Base-by-base conservation (phyloP, 2,329 filamentous ascomycete species). In the Alternaria burnsii region DNA sequence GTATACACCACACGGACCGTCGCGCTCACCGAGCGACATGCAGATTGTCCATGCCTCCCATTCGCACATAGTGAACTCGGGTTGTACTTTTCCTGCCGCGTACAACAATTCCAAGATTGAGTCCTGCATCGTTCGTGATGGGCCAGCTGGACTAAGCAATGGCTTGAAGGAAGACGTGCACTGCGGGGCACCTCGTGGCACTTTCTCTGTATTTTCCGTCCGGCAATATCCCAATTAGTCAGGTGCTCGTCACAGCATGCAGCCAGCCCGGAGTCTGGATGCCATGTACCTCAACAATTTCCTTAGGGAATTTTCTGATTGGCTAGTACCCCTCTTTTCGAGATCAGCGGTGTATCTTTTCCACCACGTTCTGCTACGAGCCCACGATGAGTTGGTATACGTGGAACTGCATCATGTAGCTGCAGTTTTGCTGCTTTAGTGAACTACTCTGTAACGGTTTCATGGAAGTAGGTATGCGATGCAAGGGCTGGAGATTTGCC, bases 211-310 rank as follows among this genome's bases (percentile, higher is more conserved):
- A 59, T 53, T 59, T 55, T 62, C n/a, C 44, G 53, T 58, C 44
- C 58, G 59, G 61, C 54, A 60, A 55, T 68, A 55, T 57, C 59
- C 63, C 59, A 52, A 67, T 59, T 59, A 63, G 69, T 76, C 74
- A 76, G 73, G 71, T 76, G 73, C 66, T 72, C 67, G 57, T 62
- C 62, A 65, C 62, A 46, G 62, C 59, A 73, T 76, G 74, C 72
- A 67, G 59, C 47, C 59, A 59, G 41, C 46, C 44, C 36, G 51
- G 56, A 70, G 63, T 70, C 67, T 68, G 68, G 66, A 66, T 66
- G 63, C 60, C 67, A 67, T 63, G 65, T 65, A 62, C 55, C 70
- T 68, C 70, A 72, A 72, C 70, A 71, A 62, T 71, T 67, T 62
- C 59, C 57, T 47, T 47, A 62, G 50, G 43, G 59, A 66, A 59